Conservation (phyloP, 352 stramenopile genomes). For the Globisporangium camurandrum region DNA sequence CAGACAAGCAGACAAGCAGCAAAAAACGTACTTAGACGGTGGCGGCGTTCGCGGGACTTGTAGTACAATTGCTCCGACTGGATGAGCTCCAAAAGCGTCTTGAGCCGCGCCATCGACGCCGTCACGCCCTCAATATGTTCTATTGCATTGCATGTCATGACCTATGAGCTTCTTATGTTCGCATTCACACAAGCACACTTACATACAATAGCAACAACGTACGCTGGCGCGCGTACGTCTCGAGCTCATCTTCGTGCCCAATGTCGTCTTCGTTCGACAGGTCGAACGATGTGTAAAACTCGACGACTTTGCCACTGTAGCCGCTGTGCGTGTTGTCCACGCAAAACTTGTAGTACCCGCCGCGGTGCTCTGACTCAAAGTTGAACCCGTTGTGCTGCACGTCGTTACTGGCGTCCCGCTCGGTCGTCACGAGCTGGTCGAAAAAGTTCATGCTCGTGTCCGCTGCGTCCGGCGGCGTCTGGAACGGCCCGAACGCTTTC, state of each 20-base stretch:
- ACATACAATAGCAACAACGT: slow-evolving; percentile 5
- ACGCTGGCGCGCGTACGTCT: slow-evolving; percentile 59
- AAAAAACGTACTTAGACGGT: slow-evolving; percentile 54
- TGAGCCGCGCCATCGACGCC: slow-evolving; percentile 49
- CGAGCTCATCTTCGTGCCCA: slow-evolving; percentile 67
- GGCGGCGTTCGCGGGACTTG: slow-evolving; percentile 50
- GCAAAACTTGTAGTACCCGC: slow-evolving; percentile 84
- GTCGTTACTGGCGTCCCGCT: slow-evolving; percentile 60
- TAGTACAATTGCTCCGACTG: slow-evolving; percentile 79
- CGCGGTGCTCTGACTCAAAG: slow-evolving; percentile 78
- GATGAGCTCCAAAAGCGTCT: slow-evolving; percentile 60
- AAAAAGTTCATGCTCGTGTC: slow-evolving; percentile 66
- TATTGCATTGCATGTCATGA: slow-evolving; percentile 11
- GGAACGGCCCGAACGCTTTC: slow-evolving; percentile 64
- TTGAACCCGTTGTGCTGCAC: slow-evolving; percentile 84
- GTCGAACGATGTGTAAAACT: slow-evolving; percentile 80
- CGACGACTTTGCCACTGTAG: slow-evolving; percentile 53
- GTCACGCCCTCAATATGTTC: slow-evolving; percentile 67
- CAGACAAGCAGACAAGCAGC: neutral
- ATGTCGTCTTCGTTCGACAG: slow-evolving; percentile 69
- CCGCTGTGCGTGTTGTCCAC: slow-evolving; percentile 69
- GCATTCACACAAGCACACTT: neutral
- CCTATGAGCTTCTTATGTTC: neutral
- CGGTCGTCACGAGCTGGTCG: slow-evolving; percentile 58
- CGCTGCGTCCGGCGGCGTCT: slow-evolving; percentile 31